Conservation (phyloP, 192 early-diverging fungal species). For the Chytriomyces hyalinus region DNA sequence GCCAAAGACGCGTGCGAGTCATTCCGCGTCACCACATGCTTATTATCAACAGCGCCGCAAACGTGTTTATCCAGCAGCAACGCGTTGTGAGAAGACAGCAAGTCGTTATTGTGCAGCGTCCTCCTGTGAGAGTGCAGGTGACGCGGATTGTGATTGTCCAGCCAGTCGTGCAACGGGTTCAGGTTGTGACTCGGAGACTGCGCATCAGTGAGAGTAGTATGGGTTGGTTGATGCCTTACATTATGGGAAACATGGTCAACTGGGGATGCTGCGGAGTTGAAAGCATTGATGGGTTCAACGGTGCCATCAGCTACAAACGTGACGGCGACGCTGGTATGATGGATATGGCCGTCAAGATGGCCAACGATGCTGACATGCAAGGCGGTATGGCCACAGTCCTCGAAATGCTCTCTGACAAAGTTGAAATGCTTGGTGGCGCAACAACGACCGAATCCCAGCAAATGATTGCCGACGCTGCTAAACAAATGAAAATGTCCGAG, state of each 20-base stretch:
- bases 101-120: background rate
- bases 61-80: constrained; percentile 2
- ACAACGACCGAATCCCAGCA: background rate
- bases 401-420: background rate
- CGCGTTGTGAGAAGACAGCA: background rate
- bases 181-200: background rate
- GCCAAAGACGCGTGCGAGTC: background rate
- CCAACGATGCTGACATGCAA: background rate
- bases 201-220: background rate
- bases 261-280: background rate
- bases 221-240: background rate
- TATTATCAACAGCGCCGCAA: background rate
- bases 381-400: background rate
- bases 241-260: background rate
- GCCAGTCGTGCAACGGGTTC: background rate
- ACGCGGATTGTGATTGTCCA: background rate
- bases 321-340: background rate
- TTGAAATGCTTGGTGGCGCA: background rate
- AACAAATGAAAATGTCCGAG: background rate
- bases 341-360: background rate
- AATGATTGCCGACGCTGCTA: background rate
- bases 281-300: background rate
- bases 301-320: background rate
- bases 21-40: background rate
- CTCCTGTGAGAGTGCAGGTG: background rate